Percentiles rank a stretch among this genome's conserved stretches.
Conservation (phyloP, 2,329 filamentous ascomycete genomes). For the Cladophialophora exuberans region DNA sequence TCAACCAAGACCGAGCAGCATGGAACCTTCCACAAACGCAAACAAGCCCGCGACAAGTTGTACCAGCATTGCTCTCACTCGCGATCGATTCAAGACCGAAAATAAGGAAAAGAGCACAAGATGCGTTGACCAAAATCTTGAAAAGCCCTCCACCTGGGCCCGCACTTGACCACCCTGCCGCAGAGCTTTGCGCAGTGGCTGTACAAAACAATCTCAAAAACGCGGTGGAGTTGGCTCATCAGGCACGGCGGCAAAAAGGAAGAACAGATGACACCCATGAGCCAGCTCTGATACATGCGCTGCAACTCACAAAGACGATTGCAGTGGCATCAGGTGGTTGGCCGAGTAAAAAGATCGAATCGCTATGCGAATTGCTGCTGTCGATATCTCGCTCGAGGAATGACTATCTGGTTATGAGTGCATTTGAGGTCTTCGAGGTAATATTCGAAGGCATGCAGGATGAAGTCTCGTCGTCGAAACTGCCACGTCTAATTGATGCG, state of each 20-base stretch:
- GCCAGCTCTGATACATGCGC: constrained; percentile 83
- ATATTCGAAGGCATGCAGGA: constrained; percentile 92
- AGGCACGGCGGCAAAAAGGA: constrained; percentile 67
- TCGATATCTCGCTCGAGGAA: constrained; percentile 88
- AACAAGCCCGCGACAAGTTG: constrained; percentile 82
- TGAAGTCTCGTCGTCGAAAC: constrained; percentile 83
- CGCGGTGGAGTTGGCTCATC: constrained; percentile 66
- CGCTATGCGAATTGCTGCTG: constrained; percentile 84
- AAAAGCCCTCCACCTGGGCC: constrained; percentile 87
- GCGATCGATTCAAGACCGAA: constrained; percentile 88
- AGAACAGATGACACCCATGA: constrained; percentile 65
- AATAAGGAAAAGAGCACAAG: constrained; percentile 89
- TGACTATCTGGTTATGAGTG: constrained; percentile 93
- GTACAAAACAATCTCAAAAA: constrained; percentile 79
- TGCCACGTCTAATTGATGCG: constrained; percentile 85
- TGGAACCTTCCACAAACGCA: constrained; percentile 86
- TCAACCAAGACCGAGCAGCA: constrained; percentile 82
- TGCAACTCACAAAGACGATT: constrained; percentile 90
- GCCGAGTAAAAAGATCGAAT: constrained; percentile 95
- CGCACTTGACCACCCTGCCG: constrained; percentile 88
- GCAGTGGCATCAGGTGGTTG: constrained; percentile 87
- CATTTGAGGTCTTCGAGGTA: constrained; percentile 96
- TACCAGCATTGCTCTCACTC: constrained; percentile 82
- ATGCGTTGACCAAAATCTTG: constrained; percentile 81
- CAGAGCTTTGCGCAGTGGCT: constrained; percentile 94